Evolutionary conservation across 1,139 yeast genomes (phyloP), one percentile per base, ranked within the genome.

Genomic region (Meyerozyma elateridarum): DNA sequence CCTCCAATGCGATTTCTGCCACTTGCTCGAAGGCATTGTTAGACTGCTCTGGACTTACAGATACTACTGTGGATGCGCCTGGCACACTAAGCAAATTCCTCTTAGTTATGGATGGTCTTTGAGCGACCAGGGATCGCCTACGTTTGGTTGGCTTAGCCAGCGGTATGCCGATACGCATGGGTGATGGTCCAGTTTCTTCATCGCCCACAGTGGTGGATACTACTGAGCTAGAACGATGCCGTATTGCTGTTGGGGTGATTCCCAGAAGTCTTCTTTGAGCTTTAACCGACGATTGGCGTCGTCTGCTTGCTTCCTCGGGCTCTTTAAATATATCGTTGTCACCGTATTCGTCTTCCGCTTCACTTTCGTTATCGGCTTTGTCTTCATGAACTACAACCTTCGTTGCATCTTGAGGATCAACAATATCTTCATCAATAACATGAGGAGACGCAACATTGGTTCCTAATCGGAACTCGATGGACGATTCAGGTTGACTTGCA

Each of bases 141-240:
- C 61, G 44, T 30, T 56, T 61, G n/a, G 46, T 36, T 17, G 56
- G 55, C 29, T 54, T 60, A 3, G 56, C 48, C 13, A 51, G 41
- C 2, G 72, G 71, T 12, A 65, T 59, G 13, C 59, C 67, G 35
- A 65, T 65, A 28, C 56, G 56, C 16, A 61, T 57, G 1, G 72
- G 70, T 1, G 42, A 37, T 18, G 45, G 41, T 5, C 37, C 36
- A 14, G 38, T 38, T 8, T 46, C 48, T 5, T 37, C 40, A 4
- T 38, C 28, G 6, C 27, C 36, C 8, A 11, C 24, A 2, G 29
- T 16, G 0, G 31, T 21, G 16, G 40, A 36, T 15, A 56, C 47
- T 2, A 61, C 42, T 1, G 70, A 63, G 1, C 56, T 55, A 4
- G 64, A 48, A 28, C 64, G 49, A 25, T 52, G 54, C 32, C 64